Conservation (phyloP, 495 filamentous ascomycete genomes). For the Penicillium paxilli region DNA sequence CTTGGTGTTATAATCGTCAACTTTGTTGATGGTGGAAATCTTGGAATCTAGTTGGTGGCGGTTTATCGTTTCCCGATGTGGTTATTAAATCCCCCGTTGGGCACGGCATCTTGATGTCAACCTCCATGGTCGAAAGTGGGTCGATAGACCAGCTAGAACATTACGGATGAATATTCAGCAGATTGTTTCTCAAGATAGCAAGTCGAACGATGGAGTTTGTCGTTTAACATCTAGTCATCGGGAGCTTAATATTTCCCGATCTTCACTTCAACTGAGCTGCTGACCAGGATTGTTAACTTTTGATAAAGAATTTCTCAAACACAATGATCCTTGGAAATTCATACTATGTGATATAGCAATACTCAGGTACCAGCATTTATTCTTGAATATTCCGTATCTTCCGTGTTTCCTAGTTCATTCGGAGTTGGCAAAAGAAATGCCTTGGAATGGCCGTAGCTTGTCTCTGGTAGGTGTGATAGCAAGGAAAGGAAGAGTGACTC, state of each 20-base stretch:
- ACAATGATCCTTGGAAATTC: too few relatives aligned
- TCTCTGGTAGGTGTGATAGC: too few relatives aligned
- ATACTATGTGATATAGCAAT: too few relatives aligned
- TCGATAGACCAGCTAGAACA: not conserved
- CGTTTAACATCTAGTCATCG: not conserved
- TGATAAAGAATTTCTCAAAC: too few relatives aligned
- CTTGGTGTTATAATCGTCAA: not conserved
- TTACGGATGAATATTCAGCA: not conserved
- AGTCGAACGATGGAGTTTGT: not conserved
- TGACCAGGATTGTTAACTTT: too few relatives aligned
- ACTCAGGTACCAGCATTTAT: too few relatives aligned
- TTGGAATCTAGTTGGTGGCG: constrained; percentile 7
- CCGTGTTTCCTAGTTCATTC: too few relatives aligned
- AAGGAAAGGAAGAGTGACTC: too few relatives aligned
- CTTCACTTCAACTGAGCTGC: too few relatives aligned
- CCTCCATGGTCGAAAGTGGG: not conserved
- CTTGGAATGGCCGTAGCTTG: too few relatives aligned
- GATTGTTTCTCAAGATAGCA: not conserved
- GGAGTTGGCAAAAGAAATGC: too few relatives aligned
- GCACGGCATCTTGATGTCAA: constrained; percentile 4
- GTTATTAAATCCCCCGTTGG: constrained; percentile 37
- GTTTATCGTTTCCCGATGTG: constrained; percentile 40
- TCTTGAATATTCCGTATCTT: too few relatives aligned
- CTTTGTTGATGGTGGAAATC: constrained; percentile 6
- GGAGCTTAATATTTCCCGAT: not conserved